These are phyloP conservation scores for Tephrocybe sp. DNA, from an alignment of 768 basidiomycete genomes.

Conservation along the genomic window DNA sequence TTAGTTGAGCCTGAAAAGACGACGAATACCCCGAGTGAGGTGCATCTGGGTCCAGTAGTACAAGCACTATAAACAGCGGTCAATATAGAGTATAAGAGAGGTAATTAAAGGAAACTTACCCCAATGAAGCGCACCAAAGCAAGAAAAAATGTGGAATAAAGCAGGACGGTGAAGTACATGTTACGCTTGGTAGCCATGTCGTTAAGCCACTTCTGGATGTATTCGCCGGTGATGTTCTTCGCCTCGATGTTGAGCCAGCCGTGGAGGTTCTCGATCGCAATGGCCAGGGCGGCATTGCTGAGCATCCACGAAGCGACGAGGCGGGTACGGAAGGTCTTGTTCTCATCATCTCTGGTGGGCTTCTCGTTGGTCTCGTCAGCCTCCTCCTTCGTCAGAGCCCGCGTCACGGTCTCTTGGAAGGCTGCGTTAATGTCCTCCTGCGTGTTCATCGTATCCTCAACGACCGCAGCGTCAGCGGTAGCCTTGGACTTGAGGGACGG, in stretches of 20 bases:
- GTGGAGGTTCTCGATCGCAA: conserved; percentile 63
- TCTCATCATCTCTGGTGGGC: conserved; percentile 77
- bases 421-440: conserved; percentile 80
- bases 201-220: conserved; percentile 31
- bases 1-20: conserved; percentile 20
- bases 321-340: conserved; percentile 83
- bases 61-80: conserved; percentile 17
- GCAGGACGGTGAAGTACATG: conserved; percentile 57
- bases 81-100: not conserved
- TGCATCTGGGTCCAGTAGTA: conserved; percentile 23
- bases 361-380: conserved; percentile 50
- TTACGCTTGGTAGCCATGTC: conserved; percentile 43
- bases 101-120: conserved; percentile 34
- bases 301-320: conserved; percentile 77
- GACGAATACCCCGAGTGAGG: conserved; percentile 18
- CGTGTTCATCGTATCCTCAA: conserved; percentile 71
- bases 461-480: conserved; percentile 61
- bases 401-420: conserved; percentile 81
- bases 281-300: conserved; percentile 53
- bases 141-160: conserved; percentile 61
- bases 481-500: conserved; percentile 63
- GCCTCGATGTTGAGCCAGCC: conserved; percentile 29
- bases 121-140: conserved; percentile 59
- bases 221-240: conserved; percentile 33
- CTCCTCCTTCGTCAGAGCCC: conserved; percentile 67